Conservation (phyloP, 257 asterid genomes). For the Solanum rostratum region DNA sequence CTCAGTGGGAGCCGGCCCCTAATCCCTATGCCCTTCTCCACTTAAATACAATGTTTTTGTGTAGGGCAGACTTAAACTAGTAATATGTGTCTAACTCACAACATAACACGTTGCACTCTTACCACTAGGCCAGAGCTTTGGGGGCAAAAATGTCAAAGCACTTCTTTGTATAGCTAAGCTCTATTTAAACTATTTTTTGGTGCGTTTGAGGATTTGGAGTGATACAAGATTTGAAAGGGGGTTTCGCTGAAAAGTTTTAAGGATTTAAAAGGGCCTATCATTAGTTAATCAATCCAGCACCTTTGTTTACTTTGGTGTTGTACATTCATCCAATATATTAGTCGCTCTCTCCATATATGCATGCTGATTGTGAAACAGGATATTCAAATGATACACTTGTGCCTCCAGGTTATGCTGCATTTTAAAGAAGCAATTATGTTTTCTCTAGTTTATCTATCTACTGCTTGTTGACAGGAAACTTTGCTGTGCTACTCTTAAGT, state of each 20-base stretch:
- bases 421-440: not conserved
- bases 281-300: not conserved
- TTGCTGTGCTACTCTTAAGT: conserved; percentile 57
- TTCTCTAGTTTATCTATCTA: conserved; percentile 1
- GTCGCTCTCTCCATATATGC: not conserved
- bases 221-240: not conserved
- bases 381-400: not conserved
- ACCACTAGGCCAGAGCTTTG: not conserved
- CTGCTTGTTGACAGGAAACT: conserved; percentile 40
- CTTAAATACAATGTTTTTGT: not conserved
- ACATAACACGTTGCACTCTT: not conserved
- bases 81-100: not conserved
- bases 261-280: not conserved
- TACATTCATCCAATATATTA: not conserved
- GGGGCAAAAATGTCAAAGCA: not conserved
- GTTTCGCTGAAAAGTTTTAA: not conserved
- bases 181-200: not conserved
- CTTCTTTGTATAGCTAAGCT: not conserved
- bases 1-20: not conserved
- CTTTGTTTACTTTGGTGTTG: not conserved
- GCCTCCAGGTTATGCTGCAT: not conserved
- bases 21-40: not conserved
- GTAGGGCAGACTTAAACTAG: not conserved
- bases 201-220: not conserved
- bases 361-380: not conserved